Evolutionary conservation across 78 protist species (phyloP), one percentile per base, ranked within the genome.

Genomic region (Dictyostelium intermedium): DNA sequence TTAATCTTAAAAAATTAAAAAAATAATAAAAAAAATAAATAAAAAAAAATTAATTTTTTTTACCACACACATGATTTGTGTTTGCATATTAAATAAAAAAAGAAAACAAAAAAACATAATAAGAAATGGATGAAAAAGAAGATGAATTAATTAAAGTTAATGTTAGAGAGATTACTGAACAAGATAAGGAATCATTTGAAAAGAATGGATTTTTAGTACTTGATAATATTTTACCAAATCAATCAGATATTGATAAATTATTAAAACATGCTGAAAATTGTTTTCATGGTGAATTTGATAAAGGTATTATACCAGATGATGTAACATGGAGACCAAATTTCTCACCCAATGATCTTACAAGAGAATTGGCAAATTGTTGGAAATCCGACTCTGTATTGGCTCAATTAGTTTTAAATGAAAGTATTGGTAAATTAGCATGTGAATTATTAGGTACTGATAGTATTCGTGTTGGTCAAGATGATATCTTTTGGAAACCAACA

Each of bases 401-500:
- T 6, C 63, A 35, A 61, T 13, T 78, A 6, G 85, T 63, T 16
- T 32, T 87, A 39, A 18, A n/a, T 77, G 85, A 87, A 27, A n/a
- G 45, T 30, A 6, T 87, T 10, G 93, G 93, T 2, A 39, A 47
- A 30, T 41, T 79, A 1, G 93, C 80, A 5, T 69, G 80, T 23
- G 73, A 76, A 9, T 32, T 87, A 25, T 56, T 87, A 77, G 93
- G 80, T 6, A 79, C 81, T 74, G 35, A 30, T 2, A 74, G 85
- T 78, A 47, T 83, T 27, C 63, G 85, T 30, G 18, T 87, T 20
- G 85, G 69, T 8, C 93, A 87, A 61, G 74, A 66, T 66, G 35
- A 66, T 66, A 66, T 66, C 32, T 66, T 66, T 66, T 66, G 35
- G 32, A 66, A 66, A 27, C 74, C 74, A 27, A 32, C 27, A n/a